Percentiles rank a stretch among this genome's conserved stretches.
Evolutionary conservation across 257 asterid genomes (phyloP).

Genomic region (Ligustrum vulgare): DNA sequence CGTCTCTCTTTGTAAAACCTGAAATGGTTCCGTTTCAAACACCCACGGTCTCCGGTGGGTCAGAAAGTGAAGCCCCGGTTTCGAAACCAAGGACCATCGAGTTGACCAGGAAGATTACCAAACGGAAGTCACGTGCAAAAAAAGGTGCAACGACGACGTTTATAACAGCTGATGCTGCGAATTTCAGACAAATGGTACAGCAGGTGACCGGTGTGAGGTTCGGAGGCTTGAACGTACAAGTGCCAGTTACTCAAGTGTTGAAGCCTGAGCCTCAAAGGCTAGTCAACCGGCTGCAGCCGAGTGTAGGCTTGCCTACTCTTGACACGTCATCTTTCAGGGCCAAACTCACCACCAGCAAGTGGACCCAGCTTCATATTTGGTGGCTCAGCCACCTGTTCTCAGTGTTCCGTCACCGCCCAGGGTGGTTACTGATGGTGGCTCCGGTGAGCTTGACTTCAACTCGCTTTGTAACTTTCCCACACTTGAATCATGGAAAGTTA

Average conservation of each 20-base stretch:
- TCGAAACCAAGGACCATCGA: conserved; percentile 26
- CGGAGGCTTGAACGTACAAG: conserved; percentile 37
- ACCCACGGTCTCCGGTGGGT: conserved; percentile 59
- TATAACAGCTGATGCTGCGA: conserved; percentile 78
- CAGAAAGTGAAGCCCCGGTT: conserved; percentile 57
- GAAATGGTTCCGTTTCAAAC: conserved; percentile 36
- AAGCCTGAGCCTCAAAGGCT: conserved; percentile 72
- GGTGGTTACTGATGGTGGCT: conserved; percentile 22
- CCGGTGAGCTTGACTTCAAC: conserved; percentile 46
- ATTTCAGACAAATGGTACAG: conserved; percentile 93
- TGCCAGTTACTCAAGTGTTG: conserved; percentile 34
- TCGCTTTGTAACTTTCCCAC: conserved; percentile 77
- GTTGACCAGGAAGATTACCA: conserved; percentile 55
- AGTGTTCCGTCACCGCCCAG: conserved; percentile 15
- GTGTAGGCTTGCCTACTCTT: conserved; percentile 42
- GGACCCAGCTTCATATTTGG: conserved; percentile 25
- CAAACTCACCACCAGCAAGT: conserved; percentile 7
- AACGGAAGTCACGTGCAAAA: conserved; percentile 80
- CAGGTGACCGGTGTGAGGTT: conserved; percentile 78
- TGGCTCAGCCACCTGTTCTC: conserved; percentile 20
- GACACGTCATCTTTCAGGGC: conserved; percentile 59
- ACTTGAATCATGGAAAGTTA: conserved; percentile 76
- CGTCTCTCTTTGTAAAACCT: conserved; percentile 32
- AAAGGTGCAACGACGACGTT: conserved; percentile 76
- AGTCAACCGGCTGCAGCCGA: conserved; percentile 31